Evolutionary conservation across 2,329 filamentous ascomycete genomes (phyloP).

Genomic region (Trichoderma guizhouense): DNA sequence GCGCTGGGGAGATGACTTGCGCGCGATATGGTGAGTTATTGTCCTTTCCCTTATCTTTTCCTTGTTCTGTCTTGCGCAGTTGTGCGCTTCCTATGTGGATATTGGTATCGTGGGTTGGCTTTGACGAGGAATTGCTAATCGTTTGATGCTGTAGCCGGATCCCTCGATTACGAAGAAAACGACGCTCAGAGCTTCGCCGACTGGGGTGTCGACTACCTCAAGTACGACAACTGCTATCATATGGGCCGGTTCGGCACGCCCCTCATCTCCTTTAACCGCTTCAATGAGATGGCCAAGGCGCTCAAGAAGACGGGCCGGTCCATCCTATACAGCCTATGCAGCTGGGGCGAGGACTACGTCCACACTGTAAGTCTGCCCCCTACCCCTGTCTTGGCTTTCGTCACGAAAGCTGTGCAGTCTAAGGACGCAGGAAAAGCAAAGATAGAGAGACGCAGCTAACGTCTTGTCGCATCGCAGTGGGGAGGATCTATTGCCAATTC

Average conservation of each 20-base stretch:
- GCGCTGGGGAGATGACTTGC: slow-evolving; percentile 47
- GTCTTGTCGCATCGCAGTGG: not conserved
- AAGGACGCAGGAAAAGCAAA: not conserved
- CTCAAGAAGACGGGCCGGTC: slow-evolving; percentile 31
- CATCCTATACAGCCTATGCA: slow-evolving; percentile 35
- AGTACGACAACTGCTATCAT: slow-evolving; percentile 48
- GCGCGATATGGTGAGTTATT: slow-evolving; percentile 28
- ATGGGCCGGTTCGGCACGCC: slow-evolving; percentile 16
- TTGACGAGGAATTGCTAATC: slow-evolving; percentile 9
- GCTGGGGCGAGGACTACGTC: slow-evolving; percentile 30
- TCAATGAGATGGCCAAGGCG: slow-evolving; percentile 32
- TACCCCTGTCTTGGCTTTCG: not conserved
- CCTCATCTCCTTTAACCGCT: slow-evolving; percentile 16
- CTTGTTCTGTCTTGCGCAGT: not conserved
- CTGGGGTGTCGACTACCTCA: slow-evolving; percentile 53
- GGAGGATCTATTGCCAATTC: slow-evolving; percentile 27
- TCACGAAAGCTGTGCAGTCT: not conserved
- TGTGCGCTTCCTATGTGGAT: slow-evolving; percentile 6
- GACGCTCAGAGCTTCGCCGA: slow-evolving; percentile 52
- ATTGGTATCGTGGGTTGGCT: not conserved
- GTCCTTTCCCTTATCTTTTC: not conserved
- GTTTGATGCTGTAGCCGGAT: slow-evolving; percentile 33
- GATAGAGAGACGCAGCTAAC: not conserved
- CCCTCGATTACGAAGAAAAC: slow-evolving; percentile 48
- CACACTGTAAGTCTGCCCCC: not conserved